Evolutionary conservation across 2,329 filamentous ascomycete species (phyloP).

Genomic region (Colletotrichum cordylinicola): DNA sequence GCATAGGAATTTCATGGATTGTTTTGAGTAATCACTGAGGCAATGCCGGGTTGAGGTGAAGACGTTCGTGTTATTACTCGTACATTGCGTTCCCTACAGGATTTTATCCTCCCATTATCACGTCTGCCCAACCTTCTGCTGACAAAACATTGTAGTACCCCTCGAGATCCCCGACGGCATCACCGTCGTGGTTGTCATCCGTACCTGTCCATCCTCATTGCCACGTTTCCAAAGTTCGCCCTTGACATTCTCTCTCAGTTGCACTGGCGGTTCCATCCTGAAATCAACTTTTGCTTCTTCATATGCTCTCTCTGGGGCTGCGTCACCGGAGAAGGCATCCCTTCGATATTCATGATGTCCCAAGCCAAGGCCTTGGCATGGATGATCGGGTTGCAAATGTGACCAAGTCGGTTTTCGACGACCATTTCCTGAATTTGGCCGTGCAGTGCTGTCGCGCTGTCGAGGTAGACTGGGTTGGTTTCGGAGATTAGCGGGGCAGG

Average conservation of each 20-base stretch:
- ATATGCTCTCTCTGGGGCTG: not conserved
- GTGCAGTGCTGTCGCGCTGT: not conserved
- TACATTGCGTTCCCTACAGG: not conserved
- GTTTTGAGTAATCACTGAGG: not conserved
- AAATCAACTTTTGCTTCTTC: not conserved
- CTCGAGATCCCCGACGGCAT: not conserved
- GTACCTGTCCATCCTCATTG: not conserved
- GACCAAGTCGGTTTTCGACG: fast-evolving
- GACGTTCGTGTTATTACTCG: not conserved
- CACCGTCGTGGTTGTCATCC: not conserved
- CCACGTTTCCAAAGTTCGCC: not conserved
- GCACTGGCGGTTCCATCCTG: not conserved
- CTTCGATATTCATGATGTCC: fast-evolving
- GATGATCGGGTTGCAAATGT: not conserved
- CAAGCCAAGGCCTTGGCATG: not conserved
- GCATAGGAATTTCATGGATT: not conserved
- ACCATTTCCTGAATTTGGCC: fast-evolving
- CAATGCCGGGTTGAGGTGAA: not conserved
- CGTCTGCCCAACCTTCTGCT: not conserved
- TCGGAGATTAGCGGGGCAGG: not conserved
- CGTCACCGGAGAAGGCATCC: not conserved
- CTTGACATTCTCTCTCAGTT: not conserved
- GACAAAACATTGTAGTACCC: not conserved
- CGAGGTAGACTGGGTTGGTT: not conserved
- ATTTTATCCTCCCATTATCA: not conserved